Percentiles rank a stretch among this genome's conserved stretches.
Conservation (phyloP, 805 yeast species). For the Grigorovia humatica region DNA sequence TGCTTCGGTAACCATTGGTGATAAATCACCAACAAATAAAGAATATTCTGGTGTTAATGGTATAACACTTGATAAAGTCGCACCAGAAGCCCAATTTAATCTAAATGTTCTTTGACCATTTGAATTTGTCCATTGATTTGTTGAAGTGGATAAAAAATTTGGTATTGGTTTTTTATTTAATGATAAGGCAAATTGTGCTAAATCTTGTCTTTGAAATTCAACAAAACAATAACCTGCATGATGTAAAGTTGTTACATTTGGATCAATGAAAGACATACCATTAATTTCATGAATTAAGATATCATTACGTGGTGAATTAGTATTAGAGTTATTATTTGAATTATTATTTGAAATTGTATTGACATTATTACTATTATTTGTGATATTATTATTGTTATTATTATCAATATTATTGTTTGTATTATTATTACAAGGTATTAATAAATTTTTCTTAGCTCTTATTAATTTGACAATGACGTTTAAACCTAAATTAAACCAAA, state of each 20-base stretch:
- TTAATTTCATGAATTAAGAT: slow-evolving; percentile 13
- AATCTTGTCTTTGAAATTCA: slow-evolving; percentile 58
- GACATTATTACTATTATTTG: not conserved
- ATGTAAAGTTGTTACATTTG: slow-evolving; percentile 25
- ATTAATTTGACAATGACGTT: slow-evolving; percentile 59
- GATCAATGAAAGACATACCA: slow-evolving; percentile 26
- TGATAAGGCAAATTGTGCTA: slow-evolving; percentile 58
- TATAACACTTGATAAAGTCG: slow-evolving; percentile 60
- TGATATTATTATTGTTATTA: not conserved
- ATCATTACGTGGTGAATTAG: not conserved
- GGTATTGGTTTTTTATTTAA: slow-evolving; percentile 60
- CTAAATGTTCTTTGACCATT: slow-evolving; percentile 50
- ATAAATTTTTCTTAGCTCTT: slow-evolving; percentile 34
- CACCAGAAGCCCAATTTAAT: slow-evolving; percentile 78
- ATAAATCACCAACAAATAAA: slow-evolving; percentile 71
- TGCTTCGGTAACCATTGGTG: slow-evolving; percentile 73
- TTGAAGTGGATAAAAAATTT: slow-evolving; percentile 28
- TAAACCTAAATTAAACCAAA: slow-evolving; percentile 51
- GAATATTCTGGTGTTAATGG: slow-evolving; percentile 69
- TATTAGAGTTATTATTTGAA: not conserved
- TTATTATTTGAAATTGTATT: not conserved
- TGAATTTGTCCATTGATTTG: slow-evolving; percentile 22
- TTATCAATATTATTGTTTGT: not conserved
- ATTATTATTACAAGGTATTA: slow-evolving; percentile 26
- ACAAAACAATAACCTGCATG: slow-evolving; percentile 70